Percentiles rank a stretch among this genome's conserved stretches.
Evolutionary conservation across 805 yeast genomes (phyloP).

Genomic region (Candida glaebosa): DNA sequence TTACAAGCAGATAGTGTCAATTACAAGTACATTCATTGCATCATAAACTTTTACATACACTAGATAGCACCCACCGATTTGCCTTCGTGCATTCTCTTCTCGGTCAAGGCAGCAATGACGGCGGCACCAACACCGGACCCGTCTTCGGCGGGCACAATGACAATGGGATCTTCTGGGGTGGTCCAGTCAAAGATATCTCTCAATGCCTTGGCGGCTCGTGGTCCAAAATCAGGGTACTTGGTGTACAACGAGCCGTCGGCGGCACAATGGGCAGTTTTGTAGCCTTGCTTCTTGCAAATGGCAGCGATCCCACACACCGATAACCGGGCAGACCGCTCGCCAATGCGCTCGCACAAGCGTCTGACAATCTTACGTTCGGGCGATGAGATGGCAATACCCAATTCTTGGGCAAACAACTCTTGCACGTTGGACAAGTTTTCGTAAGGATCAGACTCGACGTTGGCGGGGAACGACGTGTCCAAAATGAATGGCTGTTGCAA

Average conservation of each 20-base stretch:
- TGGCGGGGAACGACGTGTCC: constrained; percentile 88
- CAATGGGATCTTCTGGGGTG: constrained; percentile 69
- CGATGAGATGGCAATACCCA: constrained; percentile 62
- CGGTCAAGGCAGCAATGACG: constrained; percentile 91
- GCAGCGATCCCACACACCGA: constrained; percentile 96
- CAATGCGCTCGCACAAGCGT: constrained; percentile 79
- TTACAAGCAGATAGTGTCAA: too few relatives aligned
- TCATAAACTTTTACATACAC: too few relatives aligned
- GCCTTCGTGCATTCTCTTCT: constrained; percentile 70
- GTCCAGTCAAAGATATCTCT: constrained; percentile 87
- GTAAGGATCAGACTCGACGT: constrained; percentile 84
- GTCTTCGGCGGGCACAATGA: constrained; percentile 90
- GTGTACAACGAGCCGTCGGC: constrained; percentile 97
- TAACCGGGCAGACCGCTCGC: constrained; percentile 88
- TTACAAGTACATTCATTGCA: too few relatives aligned
- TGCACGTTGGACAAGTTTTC: constrained; percentile 77
- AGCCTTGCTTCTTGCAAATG: constrained; percentile 79
- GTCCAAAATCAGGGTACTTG: constrained; percentile 88
- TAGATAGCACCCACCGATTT: constrained; percentile 53
- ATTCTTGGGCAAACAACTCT: constrained; percentile 55
- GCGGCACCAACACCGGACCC: constrained; percentile 99
- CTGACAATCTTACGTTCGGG: constrained; percentile 83
- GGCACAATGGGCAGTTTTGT: constrained; percentile 79
- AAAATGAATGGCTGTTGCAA: constrained; percentile 64
- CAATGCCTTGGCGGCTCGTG: constrained; percentile 83